Percentiles rank a stretch among this genome's conserved stretches.
Conservation (phyloP, 805 yeast genomes). For the Brettanomyces anomalus region DNA sequence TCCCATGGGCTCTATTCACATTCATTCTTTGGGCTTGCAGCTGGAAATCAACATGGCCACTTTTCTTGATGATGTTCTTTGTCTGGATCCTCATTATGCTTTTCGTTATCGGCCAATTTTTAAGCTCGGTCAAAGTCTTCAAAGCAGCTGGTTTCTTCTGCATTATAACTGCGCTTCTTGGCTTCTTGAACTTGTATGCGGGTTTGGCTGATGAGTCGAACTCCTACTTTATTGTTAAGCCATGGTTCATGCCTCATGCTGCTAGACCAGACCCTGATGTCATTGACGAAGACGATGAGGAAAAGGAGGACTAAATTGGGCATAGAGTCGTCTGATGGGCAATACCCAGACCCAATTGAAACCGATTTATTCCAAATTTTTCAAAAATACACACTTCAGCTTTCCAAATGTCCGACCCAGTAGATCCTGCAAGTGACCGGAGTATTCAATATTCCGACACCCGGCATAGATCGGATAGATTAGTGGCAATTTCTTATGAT, state of each 20-base stretch:
- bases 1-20: slow-evolving; percentile 46
- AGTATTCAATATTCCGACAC: too few species aligned
- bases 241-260: slow-evolving; percentile 41
- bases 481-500: too few species aligned
- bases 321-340: too few species aligned
- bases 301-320: too few species aligned
- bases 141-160: slow-evolving; percentile 44
- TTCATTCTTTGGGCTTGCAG: slow-evolving; percentile 37
- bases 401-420: too few species aligned
- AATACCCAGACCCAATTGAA: too few species aligned
- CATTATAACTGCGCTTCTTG: slow-evolving; percentile 32
- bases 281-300: too few species aligned
- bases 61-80: slow-evolving; percentile 30
- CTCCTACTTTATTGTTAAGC: slow-evolving; percentile 44
- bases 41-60: slow-evolving; percentile 37
- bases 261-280: slow-evolving; percentile 2
- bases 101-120: slow-evolving; percentile 36
- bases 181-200: slow-evolving; percentile 39
- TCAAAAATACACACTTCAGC: too few species aligned
- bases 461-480: too few species aligned
- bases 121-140: slow-evolving; percentile 23
- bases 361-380: too few species aligned
- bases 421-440: too few species aligned
- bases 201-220: slow-evolving; percentile 44
- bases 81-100: slow-evolving; percentile 38